Evolutionary conservation across 306 rosid species (phyloP).

Genomic region (Abrus precatorius): DNA sequence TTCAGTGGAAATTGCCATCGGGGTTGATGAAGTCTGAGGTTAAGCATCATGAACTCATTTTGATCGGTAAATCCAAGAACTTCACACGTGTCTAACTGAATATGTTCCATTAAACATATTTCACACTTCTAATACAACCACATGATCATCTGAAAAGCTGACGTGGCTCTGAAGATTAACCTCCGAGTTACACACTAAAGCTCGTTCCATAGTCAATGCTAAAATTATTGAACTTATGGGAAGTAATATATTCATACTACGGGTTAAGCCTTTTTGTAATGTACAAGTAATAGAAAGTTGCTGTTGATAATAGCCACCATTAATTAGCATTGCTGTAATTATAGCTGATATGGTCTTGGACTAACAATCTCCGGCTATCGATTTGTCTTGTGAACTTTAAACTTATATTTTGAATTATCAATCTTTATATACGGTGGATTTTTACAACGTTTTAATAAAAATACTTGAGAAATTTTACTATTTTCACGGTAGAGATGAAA

Average conservation of each 20-base stretch:
- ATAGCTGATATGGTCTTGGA: slow-evolving; percentile 6
- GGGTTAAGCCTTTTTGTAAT: slow-evolving; percentile 42
- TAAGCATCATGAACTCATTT: slow-evolving; percentile 39
- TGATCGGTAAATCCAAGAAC: slow-evolving; percentile 14
- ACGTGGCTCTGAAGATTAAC: slow-evolving; percentile 35
- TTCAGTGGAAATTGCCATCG: slow-evolving; percentile 58
- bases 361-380: neutral
- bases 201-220: slow-evolving; percentile 28
- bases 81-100: slow-evolving; percentile 28
- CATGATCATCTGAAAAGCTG: slow-evolving; percentile 39
- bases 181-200: slow-evolving; percentile 27
- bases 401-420: neutral
- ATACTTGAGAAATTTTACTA: neutral
- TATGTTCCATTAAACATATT: neutral
- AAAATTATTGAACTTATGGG: neutral
- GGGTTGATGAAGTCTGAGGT: slow-evolving; percentile 53
- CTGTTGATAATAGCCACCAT: slow-evolving; percentile 1
- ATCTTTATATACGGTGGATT: slow-evolving; percentile 23
- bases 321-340: slow-evolving; percentile 41
- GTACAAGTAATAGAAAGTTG: slow-evolving; percentile 24
- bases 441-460: neutral
- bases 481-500: neutral
- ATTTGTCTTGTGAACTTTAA: neutral
- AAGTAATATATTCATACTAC: slow-evolving; percentile 8
- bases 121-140: slow-evolving; percentile 26